These are phyloP conservation scores for Alnus glutinosa DNA, from an alignment of 306 rosid genomes.

Conservation along the genomic window DNA sequence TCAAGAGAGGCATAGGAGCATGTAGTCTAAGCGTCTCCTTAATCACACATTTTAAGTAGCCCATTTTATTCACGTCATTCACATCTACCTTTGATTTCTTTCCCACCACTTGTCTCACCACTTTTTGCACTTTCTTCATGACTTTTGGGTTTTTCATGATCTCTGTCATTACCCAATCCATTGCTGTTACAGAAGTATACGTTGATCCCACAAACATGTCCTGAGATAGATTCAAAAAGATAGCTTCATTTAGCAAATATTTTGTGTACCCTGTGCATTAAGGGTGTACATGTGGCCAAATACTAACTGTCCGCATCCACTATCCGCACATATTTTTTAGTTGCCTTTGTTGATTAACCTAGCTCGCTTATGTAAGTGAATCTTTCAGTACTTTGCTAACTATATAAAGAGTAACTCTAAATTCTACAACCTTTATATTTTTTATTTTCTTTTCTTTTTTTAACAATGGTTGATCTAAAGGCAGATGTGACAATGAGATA, in stretches of 20 bases:
- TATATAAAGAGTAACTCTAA: too few species aligned
- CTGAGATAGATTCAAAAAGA: neutral
- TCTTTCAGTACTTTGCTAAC: too few species aligned
- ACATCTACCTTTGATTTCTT: neutral
- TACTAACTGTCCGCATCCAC: too few species aligned
- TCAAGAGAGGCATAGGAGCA: slow-evolving; percentile 30
- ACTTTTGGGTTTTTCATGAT: slow-evolving; percentile 15
- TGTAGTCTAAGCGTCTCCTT: slow-evolving; percentile 38
- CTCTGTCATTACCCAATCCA: slow-evolving; percentile 40
- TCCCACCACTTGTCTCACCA: slow-evolving; percentile 32
- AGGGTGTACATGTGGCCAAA: too few species aligned
- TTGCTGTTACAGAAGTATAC: slow-evolving; percentile 16
- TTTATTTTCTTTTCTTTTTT: too few species aligned
- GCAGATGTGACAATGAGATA: too few species aligned
- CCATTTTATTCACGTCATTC: slow-evolving; percentile 28
- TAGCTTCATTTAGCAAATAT: too few species aligned
- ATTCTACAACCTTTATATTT: too few species aligned
- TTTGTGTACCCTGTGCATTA: neutral
- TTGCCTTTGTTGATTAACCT: too few species aligned
- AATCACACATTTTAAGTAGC: slow-evolving; percentile 32
- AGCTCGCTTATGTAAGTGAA: too few species aligned
- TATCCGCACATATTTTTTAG: too few species aligned
- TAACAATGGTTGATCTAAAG: too few species aligned
- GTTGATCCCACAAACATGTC: slow-evolving; percentile 37
- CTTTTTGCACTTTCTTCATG: slow-evolving; percentile 40